phyloP scores from a whole-genome alignment of 2,329 filamentous ascomycete species.

The Colletotrichum paranaense region DNA sequence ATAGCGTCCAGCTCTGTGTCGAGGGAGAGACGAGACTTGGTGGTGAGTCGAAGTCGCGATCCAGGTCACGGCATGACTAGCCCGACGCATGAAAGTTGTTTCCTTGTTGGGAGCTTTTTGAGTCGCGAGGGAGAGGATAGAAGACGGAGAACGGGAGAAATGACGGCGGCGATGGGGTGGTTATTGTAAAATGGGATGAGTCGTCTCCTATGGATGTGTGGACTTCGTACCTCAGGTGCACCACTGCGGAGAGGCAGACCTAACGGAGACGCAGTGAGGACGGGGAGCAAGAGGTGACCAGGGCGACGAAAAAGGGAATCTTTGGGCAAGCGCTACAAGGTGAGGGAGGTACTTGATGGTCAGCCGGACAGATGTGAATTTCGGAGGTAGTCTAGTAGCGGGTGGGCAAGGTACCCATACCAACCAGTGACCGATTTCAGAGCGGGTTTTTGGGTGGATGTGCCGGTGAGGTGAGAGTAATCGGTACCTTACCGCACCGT shows the following conservation, averaged over 20 bases:
- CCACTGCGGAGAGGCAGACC: not conserved
- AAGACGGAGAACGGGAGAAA: not conserved
- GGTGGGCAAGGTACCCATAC: slow-evolving; percentile 15
- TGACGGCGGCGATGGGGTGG: slow-evolving; percentile 12
- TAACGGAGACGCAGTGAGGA: not conserved
- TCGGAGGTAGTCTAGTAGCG: slow-evolving; percentile 17
- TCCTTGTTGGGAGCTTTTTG: not conserved
- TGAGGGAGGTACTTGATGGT: slow-evolving; percentile 20
- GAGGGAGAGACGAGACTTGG: slow-evolving; percentile 12
- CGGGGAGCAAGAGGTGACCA: not conserved
- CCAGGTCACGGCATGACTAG: slow-evolving; percentile 22
- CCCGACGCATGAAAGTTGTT: not conserved
- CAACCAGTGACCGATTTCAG: slow-evolving; percentile 13
- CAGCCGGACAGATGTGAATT: slow-evolving; percentile 35
- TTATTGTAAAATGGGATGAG: slow-evolving; percentile 25
- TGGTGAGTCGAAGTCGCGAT: slow-evolving; percentile 14
- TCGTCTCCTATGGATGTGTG: slow-evolving; percentile 4
- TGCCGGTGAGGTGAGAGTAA: not conserved
- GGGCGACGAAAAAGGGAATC: slow-evolving; percentile 21
- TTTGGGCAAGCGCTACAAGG: not conserved
- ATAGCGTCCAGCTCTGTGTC: not conserved
- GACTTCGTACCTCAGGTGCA: slow-evolving; percentile 1
- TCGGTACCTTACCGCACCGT: slow-evolving; percentile 5
- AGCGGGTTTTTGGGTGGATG: slow-evolving; percentile 25
- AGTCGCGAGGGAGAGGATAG: slow-evolving; percentile 9